Conservation (phyloP, 176 grass and related monocot genomes). For the Puccinellia tenuiflora region DNA sequence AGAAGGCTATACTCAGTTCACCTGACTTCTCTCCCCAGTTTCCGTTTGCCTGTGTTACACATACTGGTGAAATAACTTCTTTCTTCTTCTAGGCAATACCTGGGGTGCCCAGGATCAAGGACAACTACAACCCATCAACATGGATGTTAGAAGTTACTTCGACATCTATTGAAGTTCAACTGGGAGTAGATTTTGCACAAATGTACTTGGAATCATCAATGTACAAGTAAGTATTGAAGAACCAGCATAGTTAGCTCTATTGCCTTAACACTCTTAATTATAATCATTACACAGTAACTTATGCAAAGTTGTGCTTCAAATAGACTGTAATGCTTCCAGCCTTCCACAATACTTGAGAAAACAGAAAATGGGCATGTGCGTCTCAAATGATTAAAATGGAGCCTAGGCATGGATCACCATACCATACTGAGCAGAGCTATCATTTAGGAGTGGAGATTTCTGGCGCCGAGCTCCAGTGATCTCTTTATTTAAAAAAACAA, state of each 20-base stretch:
- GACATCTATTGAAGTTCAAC: conserved; percentile 50
- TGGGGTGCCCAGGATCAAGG: conserved; percentile 53
- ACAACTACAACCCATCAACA: conserved; percentile 79
- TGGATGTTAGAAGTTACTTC: conserved; percentile 82
- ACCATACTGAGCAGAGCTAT: not conserved
- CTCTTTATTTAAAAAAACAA: no score
- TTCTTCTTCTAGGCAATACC: conserved; percentile 36
- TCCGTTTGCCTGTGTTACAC: not conserved
- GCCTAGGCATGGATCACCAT: not conserved
- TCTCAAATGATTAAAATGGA: not conserved
- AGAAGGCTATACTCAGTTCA: not conserved
- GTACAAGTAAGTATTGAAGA: conserved; percentile 28
- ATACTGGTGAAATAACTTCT: not conserved
- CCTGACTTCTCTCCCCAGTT: not conserved
- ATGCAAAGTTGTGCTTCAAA: not conserved
- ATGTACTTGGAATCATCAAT: conserved; percentile 59
- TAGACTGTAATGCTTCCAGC: not conserved
- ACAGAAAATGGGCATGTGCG: not conserved
- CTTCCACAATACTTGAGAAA: not conserved
- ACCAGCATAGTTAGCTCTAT: not conserved
- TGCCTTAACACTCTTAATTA: not conserved
- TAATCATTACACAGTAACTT: not conserved
- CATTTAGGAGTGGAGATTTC: no score
- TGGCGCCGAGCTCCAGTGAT: no score
- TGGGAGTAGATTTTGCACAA: conserved; percentile 56